Base-by-base conservation (phyloP, 148 eudicot genomes). In the Spergularia bocconei region DNA sequence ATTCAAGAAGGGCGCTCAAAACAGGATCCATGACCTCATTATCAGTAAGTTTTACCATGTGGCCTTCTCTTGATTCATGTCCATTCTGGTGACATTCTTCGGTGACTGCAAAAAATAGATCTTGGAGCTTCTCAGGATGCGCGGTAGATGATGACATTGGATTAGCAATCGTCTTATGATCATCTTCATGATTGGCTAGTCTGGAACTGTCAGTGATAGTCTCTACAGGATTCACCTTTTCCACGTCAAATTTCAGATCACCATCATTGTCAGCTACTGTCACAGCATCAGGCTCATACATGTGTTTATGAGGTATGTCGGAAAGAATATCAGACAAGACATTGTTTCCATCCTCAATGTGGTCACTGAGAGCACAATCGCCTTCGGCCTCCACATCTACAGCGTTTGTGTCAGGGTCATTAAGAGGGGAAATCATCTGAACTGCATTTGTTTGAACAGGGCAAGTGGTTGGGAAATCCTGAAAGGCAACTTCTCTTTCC, bases 11-110 rank as follows among this genome's bases (percentile, higher is more conserved):
- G 78, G 74, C 60, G 81, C 68, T 81, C 59, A 41, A 79, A 69
- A 61, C 76, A 76, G 67, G 80, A 71, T 70, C 64, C 16, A 48
- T 65, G 44, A 67, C 74, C 70, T 69, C 53, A 51, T 67, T 55
- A 53, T 67, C 50, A 56, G 73, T 75, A 57, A 78, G 54, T 58
- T 82, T 82, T 71, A 33, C 64, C 51, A 64, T 77, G 63, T 66
- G 67, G 51, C 47, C 75, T 17, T 23, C 21, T 25, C 48, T 55
- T 68, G 55, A 33, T 55, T 71, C 51, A 39, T 86, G 83, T 36
- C 77, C 82, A 78, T 80, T 75, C 63, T 54, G 78, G 77, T 14
- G 55, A 25, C 72, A 50, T 79, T 77, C 72, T 76, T 66, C 80
- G 71, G 74, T 44, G 68, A 58, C 17, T 58, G 21, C 70, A 77